A percentile compares a stretch with the other conserved stretches of the same genome.
Conservation (phyloP, 108 stramenopile species). For the Cyclotella baltica region DNA sequence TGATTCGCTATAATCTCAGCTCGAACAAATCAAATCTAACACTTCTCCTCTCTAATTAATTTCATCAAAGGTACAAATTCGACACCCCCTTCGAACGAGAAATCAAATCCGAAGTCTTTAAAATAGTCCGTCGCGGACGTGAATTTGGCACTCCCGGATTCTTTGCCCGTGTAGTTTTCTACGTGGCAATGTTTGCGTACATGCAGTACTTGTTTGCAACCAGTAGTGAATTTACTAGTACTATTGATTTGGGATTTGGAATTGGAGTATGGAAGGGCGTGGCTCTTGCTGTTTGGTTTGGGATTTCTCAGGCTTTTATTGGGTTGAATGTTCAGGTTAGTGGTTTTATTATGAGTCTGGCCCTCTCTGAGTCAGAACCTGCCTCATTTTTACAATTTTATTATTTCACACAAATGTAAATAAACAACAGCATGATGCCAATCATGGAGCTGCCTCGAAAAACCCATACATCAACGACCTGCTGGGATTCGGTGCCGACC, state of each 20-base stretch:
- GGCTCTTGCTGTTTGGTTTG: slow-evolving; percentile 74
- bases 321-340: slow-evolving; percentile 84
- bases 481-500: slow-evolving; percentile 87
- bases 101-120: slow-evolving; percentile 89
- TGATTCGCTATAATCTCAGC: not conserved
- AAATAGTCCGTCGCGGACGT: slow-evolving; percentile 84
- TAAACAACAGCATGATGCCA: slow-evolving; percentile 89
- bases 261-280: slow-evolving; percentile 38
- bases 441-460: slow-evolving; percentile 92
- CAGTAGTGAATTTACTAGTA: slow-evolving; percentile 35
- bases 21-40: not conserved
- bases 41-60: not conserved
- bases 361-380: not conserved
- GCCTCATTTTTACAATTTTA: too few relatives aligned
- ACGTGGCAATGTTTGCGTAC: slow-evolving; percentile 72
- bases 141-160: slow-evolving; percentile 88
- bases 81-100: slow-evolving; percentile 88
- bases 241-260: slow-evolving; percentile 2
- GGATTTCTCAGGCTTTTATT: slow-evolving; percentile 80
- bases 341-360: not conserved
- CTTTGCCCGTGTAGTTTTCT: slow-evolving; percentile 71
- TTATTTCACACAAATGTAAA: too few relatives aligned
- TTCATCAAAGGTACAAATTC: slow-evolving; percentile 72
- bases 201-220: slow-evolving; percentile 70
- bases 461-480: slow-evolving; percentile 84